Percentiles rank a stretch among this genome's conserved stretches.
Conservation (phyloP, 192 early-diverging fungal species). For the Umbelopsis sp. region DNA sequence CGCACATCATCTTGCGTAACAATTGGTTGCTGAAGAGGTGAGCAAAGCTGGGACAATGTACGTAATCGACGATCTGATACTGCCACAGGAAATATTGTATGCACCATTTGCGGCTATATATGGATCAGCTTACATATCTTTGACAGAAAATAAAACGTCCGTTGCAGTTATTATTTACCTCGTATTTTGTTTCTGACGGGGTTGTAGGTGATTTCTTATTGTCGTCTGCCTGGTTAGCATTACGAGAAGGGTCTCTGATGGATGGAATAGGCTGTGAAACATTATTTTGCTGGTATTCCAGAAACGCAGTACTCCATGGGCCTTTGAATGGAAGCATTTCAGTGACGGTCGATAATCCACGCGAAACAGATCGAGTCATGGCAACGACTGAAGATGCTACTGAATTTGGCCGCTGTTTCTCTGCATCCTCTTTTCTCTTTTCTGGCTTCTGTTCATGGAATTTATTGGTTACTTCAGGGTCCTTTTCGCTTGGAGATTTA, state of each 20-base stretch:
- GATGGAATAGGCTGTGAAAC: not conserved
- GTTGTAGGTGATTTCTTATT: not conserved
- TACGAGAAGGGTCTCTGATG: not conserved
- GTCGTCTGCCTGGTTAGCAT: not conserved
- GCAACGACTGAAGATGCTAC: slow-evolving; percentile 11
- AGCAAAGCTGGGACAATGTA: slow-evolving; percentile 32
- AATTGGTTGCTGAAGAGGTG: not conserved
- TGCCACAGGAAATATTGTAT: slow-evolving; percentile 30
- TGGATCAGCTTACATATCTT: not conserved
- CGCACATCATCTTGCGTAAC: slow-evolving; percentile 4
- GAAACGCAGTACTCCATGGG: not conserved
- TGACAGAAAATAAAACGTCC: not conserved
- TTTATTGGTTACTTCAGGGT: not conserved
- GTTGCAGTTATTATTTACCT: not conserved
- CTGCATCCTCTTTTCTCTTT: not conserved
- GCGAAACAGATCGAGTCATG: not conserved
- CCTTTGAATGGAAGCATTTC: not conserved
- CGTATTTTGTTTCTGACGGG: not conserved
- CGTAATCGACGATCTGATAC: slow-evolving; percentile 35
- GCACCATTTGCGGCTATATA: slow-evolving; percentile 30
- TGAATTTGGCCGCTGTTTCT: not conserved
- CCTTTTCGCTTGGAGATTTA: not conserved
- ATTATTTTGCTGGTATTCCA: not conserved
- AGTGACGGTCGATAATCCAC: not conserved
- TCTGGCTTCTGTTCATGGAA: not conserved